These are phyloP conservation scores for Stylosanthes scabra DNA, from an alignment of 331 rosid species.

Conservation along the genomic window DNA sequence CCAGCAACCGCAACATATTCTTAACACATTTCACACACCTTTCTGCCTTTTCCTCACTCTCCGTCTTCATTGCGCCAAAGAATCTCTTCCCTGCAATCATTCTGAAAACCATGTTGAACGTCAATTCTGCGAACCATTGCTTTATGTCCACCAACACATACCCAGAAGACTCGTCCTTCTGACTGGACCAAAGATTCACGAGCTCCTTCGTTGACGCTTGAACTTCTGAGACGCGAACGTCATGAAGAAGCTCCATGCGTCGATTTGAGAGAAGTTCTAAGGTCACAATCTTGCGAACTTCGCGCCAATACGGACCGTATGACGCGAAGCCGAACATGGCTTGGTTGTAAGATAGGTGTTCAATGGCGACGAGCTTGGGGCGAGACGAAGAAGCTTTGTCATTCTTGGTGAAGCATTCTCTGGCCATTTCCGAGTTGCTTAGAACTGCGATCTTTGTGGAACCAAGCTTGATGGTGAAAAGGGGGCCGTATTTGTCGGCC, in stretches of 20 bases:
- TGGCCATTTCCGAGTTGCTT: too few relatives aligned
- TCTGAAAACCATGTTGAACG: constrained; percentile 23
- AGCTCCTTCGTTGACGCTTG: too few relatives aligned
- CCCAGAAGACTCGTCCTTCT: neutral
- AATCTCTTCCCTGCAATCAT: constrained; percentile 20
- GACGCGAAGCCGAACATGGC: too few relatives aligned
- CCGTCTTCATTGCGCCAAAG: neutral
- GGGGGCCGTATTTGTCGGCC: constrained; percentile 40
- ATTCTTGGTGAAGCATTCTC: too few relatives aligned
- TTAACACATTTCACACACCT: constrained; percentile 30
- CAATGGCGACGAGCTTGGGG: too few relatives aligned
- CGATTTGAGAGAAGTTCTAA: too few relatives aligned
- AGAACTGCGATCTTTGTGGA: neutral
- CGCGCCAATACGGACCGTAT: too few relatives aligned
- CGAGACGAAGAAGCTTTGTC: too few relatives aligned
- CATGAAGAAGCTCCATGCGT: too few relatives aligned
- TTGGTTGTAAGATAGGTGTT: too few relatives aligned
- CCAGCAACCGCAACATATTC: constrained; percentile 23
- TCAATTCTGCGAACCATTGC: constrained; percentile 15
- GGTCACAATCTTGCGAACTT: too few relatives aligned
- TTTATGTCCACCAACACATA: constrained; percentile 19
- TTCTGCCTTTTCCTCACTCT: neutral
- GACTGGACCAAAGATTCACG: neutral
- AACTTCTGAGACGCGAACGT: too few relatives aligned
- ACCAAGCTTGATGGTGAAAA: constrained; percentile 39